Base-by-base conservation (phyloP, 371 early-diverging fungal genomes). In the Lichtheimia corymbifera region DNA sequence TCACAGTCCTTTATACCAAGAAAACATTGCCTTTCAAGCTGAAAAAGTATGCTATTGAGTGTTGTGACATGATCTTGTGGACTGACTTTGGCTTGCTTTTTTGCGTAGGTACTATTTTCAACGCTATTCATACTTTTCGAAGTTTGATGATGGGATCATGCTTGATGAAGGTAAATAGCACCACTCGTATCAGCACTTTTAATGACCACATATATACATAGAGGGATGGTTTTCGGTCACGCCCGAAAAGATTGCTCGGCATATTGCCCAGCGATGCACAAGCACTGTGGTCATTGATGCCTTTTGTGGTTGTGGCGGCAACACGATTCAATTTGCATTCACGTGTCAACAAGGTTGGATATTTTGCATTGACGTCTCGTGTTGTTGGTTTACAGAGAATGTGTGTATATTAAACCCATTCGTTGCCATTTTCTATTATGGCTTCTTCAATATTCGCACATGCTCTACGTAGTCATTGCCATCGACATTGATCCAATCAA, bases 151-250 rank as follows among this genome's bases (percentile, higher is more conserved):
- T 27, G 96, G 96, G 7, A 88, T 93, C 60, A 70, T 80, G 53
- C 83, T 97, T 77, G 97, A 97, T 68, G 76, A 83, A 68, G 90
- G 90, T 88, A 76, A 30, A 9, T 40, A 5, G 47, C 13, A n/a
- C 40, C 50, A 22, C n/a, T 22, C 1, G 22, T 2, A 22, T 22
- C 22, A 22, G 2, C 22, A 22, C 22, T 22, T 22, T 22, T 17
- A n/a, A 25, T 30, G 12, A 27, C 44, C 5, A 2, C 41, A 43
- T 15, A 43, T 54, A 4, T 15, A 43, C 52, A 4, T 47, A 87
- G 95, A 94, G 68, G 91, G 94, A 9, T 96, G 97, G 98, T 98
- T 88, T 75, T 96, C 96, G 0, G 97, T 97, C 0, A 98, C 97
- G 0, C 97, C 97, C 0, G 98, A 98, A 61, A 72, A 77, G 50